Percentiles rank a stretch among this genome's conserved stretches.
Conservation (phyloP, 441 rosid species). For the Adansonia rubrostipa region DNA sequence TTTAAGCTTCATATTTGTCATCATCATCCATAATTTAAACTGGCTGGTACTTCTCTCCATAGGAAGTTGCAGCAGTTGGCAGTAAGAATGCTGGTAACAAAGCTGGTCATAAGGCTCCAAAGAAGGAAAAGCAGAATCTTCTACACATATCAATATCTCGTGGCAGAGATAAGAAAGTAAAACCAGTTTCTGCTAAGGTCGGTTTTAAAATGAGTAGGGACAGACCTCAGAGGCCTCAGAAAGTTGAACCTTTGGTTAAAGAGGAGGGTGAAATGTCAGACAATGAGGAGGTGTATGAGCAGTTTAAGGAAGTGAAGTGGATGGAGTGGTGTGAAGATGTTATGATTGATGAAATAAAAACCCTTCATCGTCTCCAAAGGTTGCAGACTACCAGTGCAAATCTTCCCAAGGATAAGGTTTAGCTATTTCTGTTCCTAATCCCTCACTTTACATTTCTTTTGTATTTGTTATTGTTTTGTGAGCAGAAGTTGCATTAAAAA, state of each 20-base stretch:
- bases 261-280: slow-evolving; percentile 99
- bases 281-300: slow-evolving; percentile 87
- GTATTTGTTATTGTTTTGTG: slow-evolving; percentile 19
- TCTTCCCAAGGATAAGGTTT: slow-evolving; percentile 95
- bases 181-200: slow-evolving; percentile 48
- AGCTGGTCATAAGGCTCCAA: slow-evolving; percentile 71
- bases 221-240: slow-evolving; percentile 62
- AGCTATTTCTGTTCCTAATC: not conserved
- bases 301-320: slow-evolving; percentile 98
- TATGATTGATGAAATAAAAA: slow-evolving; percentile 78
- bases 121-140: slow-evolving; percentile 63
- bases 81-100: slow-evolving; percentile 68
- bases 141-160: slow-evolving; percentile 45
- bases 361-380: slow-evolving; percentile 78
- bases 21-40: not conserved
- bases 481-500: not conserved
- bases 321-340: slow-evolving; percentile 99
- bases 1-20: not conserved
- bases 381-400: slow-evolving; percentile 94
- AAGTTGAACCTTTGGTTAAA: slow-evolving; percentile 73
- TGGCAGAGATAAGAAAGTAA: slow-evolving; percentile 59
- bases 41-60: slow-evolving; percentile 21
- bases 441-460: not conserved
- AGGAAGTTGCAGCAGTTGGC: slow-evolving; percentile 88
- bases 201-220: slow-evolving; percentile 47